Evolutionary conservation across 768 basidiomycete genomes (phyloP).

Genomic region (Termitomyces bulborhizus): DNA sequence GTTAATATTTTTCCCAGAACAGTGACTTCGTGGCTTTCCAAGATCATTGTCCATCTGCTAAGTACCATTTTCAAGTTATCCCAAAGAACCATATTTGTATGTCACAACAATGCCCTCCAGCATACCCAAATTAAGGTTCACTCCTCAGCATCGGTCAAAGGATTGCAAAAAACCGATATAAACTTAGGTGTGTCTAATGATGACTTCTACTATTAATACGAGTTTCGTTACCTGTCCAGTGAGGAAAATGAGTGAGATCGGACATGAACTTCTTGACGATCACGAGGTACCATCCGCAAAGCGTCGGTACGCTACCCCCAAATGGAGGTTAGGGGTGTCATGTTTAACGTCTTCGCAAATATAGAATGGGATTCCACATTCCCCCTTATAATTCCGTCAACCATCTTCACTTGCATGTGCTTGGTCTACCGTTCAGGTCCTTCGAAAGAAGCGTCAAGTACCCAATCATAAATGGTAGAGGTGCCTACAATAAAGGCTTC

Average conservation of each 20-base stretch:
- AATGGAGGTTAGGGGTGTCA: background rate
- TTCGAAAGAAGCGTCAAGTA: constrained; percentile 36
- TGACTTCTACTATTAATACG: background rate
- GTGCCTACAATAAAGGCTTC: constrained; percentile 50
- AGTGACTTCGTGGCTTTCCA: constrained; percentile 43
- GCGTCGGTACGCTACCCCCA: constrained; percentile 34
- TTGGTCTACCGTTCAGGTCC: constrained; percentile 58
- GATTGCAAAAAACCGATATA: constrained; percentile 37
- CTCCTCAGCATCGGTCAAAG: constrained; percentile 46
- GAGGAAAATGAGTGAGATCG: constrained; percentile 32
- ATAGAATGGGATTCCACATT: constrained; percentile 77
- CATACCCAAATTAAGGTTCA: background rate
- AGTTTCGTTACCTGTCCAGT: constrained; percentile 17
- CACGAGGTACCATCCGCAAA: constrained; percentile 32
- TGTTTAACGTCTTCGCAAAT: constrained; percentile 9
- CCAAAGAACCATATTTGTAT: constrained; percentile 48
- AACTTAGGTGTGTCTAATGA: constrained; percentile 35
- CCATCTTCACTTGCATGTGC: constrained; percentile 74
- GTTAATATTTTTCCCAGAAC: constrained; percentile 28
- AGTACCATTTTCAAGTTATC: constrained; percentile 44
- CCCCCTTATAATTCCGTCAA: constrained; percentile 69
- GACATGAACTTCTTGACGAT: constrained; percentile 44
- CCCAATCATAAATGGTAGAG: constrained; percentile 32
- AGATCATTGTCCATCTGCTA: constrained; percentile 43
- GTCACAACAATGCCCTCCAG: constrained; percentile 6